These are phyloP conservation scores for Bipolaris victoriae DNA, from an alignment of 2,329 filamentous ascomycete species.

Conservation along the genomic window DNA sequence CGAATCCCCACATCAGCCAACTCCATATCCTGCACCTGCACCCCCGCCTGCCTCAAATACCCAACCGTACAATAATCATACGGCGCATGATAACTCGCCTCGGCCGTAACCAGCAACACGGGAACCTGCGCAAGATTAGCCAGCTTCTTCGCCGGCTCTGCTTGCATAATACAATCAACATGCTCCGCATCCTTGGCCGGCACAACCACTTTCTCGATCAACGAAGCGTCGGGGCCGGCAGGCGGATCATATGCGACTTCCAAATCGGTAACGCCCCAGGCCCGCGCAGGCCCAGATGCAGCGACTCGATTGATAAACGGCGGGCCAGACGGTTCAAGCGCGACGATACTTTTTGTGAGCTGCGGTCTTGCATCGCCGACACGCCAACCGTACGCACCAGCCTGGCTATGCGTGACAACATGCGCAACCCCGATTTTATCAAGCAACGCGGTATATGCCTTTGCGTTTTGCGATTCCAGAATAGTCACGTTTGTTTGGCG, in stretches of 20 bases:
- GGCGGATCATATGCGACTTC: constrained; percentile 44
- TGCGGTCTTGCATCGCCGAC: constrained; percentile 58
- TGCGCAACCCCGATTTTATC: constrained; percentile 52
- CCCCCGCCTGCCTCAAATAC: constrained; percentile 57
- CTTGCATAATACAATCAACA: constrained; percentile 51
- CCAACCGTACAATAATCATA: constrained; percentile 63
- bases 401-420: constrained; percentile 60
- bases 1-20: constrained; percentile 67
- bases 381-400: constrained; percentile 55
- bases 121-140: constrained; percentile 57
- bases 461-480: constrained; percentile 43
- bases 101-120: constrained; percentile 58
- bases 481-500: constrained; percentile 39
- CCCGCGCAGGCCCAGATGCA: constrained; percentile 25
- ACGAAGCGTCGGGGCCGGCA: constrained; percentile 27
- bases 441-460: constrained; percentile 53
- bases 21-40: constrained; percentile 31
- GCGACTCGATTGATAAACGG: constrained; percentile 45
- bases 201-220: constrained; percentile 30
- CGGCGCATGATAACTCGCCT: constrained; percentile 60
- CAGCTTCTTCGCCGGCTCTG: constrained; percentile 52
- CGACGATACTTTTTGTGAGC: constrained; percentile 57
- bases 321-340: constrained; percentile 61
- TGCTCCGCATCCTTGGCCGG: constrained; percentile 32
- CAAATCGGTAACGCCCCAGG: constrained; percentile 45